Conservation (phyloP, 768 basidiomycete genomes). For the Rhodotorula kratochvilovae region DNA sequence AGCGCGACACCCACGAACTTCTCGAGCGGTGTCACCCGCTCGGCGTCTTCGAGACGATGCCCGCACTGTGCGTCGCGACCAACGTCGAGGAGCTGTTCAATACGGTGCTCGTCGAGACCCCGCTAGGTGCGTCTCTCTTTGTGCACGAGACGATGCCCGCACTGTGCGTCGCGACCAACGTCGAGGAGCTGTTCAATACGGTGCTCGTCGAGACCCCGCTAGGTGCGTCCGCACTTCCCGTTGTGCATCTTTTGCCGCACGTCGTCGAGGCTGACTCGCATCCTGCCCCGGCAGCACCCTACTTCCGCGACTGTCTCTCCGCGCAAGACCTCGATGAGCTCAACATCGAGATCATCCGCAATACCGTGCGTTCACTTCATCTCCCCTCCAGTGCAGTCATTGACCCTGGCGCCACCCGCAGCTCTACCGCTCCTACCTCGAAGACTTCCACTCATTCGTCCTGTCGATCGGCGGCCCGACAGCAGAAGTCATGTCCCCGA, state of each 20-base stretch:
- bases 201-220: slow-evolving; percentile 96
- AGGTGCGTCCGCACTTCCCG: too few species aligned
- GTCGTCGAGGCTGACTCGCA: neutral
- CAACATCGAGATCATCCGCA: slow-evolving; percentile 99
- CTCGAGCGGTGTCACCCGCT: slow-evolving; percentile 94
- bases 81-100: slow-evolving; percentile 98
- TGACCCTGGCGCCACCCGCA: neutral
- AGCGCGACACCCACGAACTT: slow-evolving; percentile 93
- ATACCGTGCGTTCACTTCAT: slow-evolving; percentile 54
- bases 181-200: slow-evolving; percentile 93
- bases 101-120: slow-evolving; percentile 93
- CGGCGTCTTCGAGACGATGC: slow-evolving; percentile 97
- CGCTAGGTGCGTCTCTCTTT: slow-evolving; percentile 65
- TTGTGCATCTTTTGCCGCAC: neutral
- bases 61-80: slow-evolving; percentile 95
- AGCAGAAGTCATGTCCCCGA: slow-evolving; percentile 81
- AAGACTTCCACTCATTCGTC: slow-evolving; percentile 88
- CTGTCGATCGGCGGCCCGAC: slow-evolving; percentile 76
- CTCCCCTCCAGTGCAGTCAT: neutral
- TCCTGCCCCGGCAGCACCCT: slow-evolving; percentile 60
- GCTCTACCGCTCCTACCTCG: slow-evolving; percentile 96
- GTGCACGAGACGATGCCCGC: slow-evolving; percentile 98
- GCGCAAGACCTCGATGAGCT: slow-evolving; percentile 95
- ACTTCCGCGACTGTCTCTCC: slow-evolving; percentile 92
- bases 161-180: slow-evolving; percentile 96